Conservation (phyloP, 169 alveolate species). For the Toxoplasma gondii region DNA sequence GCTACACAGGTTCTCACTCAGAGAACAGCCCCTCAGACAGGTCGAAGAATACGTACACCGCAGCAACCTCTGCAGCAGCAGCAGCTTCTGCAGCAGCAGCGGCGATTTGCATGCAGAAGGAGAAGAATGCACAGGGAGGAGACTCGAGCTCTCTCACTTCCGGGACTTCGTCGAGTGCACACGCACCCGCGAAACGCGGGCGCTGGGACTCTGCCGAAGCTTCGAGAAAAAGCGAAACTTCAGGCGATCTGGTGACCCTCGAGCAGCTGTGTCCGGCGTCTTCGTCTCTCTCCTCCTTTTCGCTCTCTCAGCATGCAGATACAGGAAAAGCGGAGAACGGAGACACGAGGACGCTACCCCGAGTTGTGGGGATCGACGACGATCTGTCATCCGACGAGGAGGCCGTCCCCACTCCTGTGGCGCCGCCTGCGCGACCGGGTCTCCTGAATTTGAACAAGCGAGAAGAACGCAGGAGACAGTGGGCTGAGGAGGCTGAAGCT, state of each 20-base stretch:
- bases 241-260: background rate
- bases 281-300: background rate
- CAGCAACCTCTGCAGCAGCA: too few relatives aligned
- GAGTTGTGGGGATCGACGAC: background rate
- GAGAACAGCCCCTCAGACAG: background rate
- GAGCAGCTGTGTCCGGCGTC: background rate
- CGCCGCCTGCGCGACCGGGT: background rate
- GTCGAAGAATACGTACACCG: background rate
- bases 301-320: background rate
- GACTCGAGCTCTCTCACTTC: background rate
- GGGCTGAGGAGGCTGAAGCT: conserved; percentile 59
- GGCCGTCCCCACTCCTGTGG: background rate
- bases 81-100: background rate
- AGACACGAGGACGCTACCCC: conserved; percentile 16
- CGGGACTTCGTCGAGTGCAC: background rate
- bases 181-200: conserved; percentile 27
- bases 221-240: background rate
- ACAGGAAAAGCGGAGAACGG: background rate
- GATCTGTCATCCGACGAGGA: background rate
- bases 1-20: background rate
- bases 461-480: conserved; percentile 62
- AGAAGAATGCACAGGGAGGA: background rate
- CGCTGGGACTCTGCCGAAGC: conserved; percentile 50
- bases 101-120: background rate
- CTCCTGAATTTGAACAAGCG: conserved; percentile 58